Base-by-base conservation (phyloP, 2,329 filamentous ascomycete species). In the Herpotrichia juniperi region DNA sequence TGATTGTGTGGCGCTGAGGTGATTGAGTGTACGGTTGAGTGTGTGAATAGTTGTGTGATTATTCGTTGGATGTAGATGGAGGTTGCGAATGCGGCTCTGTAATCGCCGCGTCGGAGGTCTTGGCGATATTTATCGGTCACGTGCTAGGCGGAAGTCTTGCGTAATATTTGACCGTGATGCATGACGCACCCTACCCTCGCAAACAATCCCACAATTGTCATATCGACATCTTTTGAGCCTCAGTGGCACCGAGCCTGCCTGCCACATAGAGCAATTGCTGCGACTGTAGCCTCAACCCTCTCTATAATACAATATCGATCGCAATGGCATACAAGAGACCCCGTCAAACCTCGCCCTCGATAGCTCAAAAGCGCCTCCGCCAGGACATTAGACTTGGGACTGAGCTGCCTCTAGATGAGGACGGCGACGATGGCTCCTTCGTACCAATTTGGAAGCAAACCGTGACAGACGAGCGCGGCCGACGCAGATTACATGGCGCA, bases 401-500 rank as follows among this genome's bases (percentile, higher is more conserved):
- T 2, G 87, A 93, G 8, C 81, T 99, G 14, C 92, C 92, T 1
- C 85, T 90, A 3, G 81, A 88, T 43, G 84, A 91, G 17, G 81
- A 84, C 31, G 87, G 91, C 64, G 93, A 97, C 73, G 91, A 97
- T 78, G 93, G 93, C 56, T 91, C 90, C 34, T 97, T 93, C 70
- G 85, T 96, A 14, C 94, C 94, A 0, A 77, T 96, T n/a, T 97
- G 94, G 92, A 96, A 97, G 78, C 94, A 99, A 79, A 93, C 97
- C 71, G 93, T 96, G 71, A 90, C 89, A 53, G 94, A 99, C 75
- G 94, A 97, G 69, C 87, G 87, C 60, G 94, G 94, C 14, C 83
- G 93, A 63, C 93, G 96, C 75, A 86, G 94, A 48, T 81, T 99
- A 3, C 94, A 99, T 74, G 94, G 94, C 58, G 94, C 94, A 57